Base-by-base conservation (phyloP, 116 monocot species). In the Thalassia testudinum region DNA sequence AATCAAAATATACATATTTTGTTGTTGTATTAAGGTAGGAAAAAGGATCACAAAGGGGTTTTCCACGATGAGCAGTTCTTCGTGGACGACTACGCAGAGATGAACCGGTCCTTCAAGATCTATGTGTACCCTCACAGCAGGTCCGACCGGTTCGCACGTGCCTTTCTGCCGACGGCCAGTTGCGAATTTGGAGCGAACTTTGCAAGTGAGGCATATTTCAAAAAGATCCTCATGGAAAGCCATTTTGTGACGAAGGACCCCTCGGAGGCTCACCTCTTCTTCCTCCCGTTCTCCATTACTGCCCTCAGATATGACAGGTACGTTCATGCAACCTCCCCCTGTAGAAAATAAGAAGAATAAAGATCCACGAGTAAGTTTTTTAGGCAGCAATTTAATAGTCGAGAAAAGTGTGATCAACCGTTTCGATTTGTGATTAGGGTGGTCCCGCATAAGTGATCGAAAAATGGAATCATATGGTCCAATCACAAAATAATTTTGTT, bases 121-220 rank as follows among this genome's bases (percentile, higher is more conserved):
- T 64, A 28, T 55, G 64, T 55, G 11, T 64, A 64, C 26, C 64
- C 64, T 21, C 64, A 56, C 20, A 24, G 16, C 17, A 64, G 44
- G 42, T 23, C 53, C 20, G 54, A 64, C 22, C 42, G 54, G n/a
- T 55, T 47, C 43, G 45, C 64, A 18, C 64, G 54, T 23, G 54
- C 64, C 19, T 27, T 64, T 21, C 54, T 64, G 17, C 64, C 64
- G 7, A n/a, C n/a, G n/a, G 64, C 54, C 24, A n/a, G 27, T 26
- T 64, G 47, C 21, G 54, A 64, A 22, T 54, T 54, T 0, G 13
- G 45, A 26, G 64, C 54, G 23, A 64, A 64, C 45, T 64, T 54
- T 16, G 64, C 64, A 13, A 64, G 64, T 45, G 64, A 64, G 21
- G 54, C 54, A 17, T 64, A 64, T 54, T 64, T 64, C 44, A 64